Conservation (phyloP, 176 grass and related monocot species). For the Elaeis guineensis region DNA sequence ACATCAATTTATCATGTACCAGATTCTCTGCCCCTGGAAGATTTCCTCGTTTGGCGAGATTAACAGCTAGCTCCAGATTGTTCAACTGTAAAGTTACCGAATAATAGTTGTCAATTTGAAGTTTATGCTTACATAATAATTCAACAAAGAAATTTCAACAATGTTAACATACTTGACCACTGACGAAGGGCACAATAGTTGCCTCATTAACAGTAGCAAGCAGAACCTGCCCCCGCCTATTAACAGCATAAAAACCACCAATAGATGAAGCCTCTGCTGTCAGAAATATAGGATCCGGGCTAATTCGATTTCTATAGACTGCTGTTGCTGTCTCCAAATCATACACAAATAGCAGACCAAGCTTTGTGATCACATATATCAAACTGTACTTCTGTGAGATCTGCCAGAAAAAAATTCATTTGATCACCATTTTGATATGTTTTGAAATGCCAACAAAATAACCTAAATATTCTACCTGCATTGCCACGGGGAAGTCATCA, state of each 20-base stretch:
- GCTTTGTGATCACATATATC: constrained; percentile 91
- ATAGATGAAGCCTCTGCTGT: constrained; percentile 70
- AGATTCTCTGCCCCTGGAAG: constrained; percentile 97
- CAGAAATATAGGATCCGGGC: constrained; percentile 96
- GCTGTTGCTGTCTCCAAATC: constrained; percentile 88
- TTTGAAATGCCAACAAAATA: neutral
- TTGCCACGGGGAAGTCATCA: constrained; percentile 95
- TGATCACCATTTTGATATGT: neutral
- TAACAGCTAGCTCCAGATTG: constrained; percentile 96
- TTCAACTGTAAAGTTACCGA: constrained; percentile 48
- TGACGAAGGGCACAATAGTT: constrained; percentile 80
- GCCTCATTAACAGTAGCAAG: constrained; percentile 95
- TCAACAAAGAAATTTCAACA: no score
- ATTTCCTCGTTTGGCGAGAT: constrained; percentile 98
- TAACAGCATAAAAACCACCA: constrained; percentile 97
- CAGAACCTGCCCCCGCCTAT: constrained; percentile 92
- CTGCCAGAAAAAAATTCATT: constrained; percentile 27
- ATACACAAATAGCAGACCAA: constrained; percentile 95
- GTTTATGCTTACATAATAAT: no score
- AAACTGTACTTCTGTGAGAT: constrained; percentile 96
- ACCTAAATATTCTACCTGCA: constrained; percentile 56
- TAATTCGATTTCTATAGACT: constrained; percentile 98
- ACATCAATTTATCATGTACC: constrained; percentile 26
- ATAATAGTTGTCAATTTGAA: no score
- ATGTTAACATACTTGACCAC: constrained; percentile 57